Evolutionary conservation across 192 early-diverging fungal species (phyloP), one percentile per base, ranked within the genome.

Genomic region (Radiomyces spectabilis): DNA sequence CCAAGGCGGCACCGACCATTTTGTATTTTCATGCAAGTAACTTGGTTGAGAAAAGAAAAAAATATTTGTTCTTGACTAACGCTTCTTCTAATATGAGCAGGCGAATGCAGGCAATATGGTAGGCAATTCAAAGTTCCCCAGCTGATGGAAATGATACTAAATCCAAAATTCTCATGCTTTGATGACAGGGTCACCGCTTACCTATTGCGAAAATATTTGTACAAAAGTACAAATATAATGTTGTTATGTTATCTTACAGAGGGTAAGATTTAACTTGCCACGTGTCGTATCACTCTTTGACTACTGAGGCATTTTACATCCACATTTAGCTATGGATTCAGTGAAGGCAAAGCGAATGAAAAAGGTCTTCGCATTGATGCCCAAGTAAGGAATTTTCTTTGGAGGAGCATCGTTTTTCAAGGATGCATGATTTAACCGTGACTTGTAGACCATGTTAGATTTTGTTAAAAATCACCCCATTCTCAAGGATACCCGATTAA

Each of bases 71-170:
- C 7, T 33, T 62, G 12, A 22, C 25, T 25, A 32, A 32, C 21
- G 24, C 25, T 19, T 56, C 8, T 13, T 63, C n/a, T 18, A 24
- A 18, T 49, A 15, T 3, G 16, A 57, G 26, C 34, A 84, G 75
- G 93, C 94, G 25, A 99, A 99, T 58, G 97, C 97, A 16, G 97
- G 97, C 26, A 99, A 99, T 65, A 93, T 97, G 85, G 82, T 82
- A 56, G 39, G 41, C 21, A 15, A 25, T 39, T 42, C 8, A 21
- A 21, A n/a, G 13, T 21, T 19, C 18, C 4, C 13, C 37, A 43
- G 10, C 10, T 55, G 8, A 39, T 24, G 30, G 22, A 9, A 15
- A 25, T 41, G n/a, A 15, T 24, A 44, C 38, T 50, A 7, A 42
- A 18, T n/a, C 18, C 4, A 8, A 52, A 16, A 10, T 51, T 25